Evolutionary conservation across 2,329 filamentous ascomycete genomes (phyloP).

Genomic region (Hirsutella rhossiliensis): DNA sequence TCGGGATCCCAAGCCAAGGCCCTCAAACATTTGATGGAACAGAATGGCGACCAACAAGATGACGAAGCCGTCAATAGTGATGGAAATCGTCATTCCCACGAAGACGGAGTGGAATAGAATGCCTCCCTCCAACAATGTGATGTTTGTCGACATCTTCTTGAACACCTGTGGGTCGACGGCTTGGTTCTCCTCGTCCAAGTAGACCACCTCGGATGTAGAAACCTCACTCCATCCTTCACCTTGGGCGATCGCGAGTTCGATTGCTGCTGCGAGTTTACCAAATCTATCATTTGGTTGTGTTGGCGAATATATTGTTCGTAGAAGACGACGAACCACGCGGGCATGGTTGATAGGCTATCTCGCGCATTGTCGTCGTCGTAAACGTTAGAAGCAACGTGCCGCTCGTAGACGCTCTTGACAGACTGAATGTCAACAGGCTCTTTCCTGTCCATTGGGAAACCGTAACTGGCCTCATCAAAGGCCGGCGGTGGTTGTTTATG

Average conservation of each 20-base stretch:
- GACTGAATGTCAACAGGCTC: not conserved
- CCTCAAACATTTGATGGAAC: slow-evolving; percentile 61
- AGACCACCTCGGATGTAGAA: too few relatives aligned
- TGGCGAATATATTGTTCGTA: slow-evolving; percentile 52
- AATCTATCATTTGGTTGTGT: slow-evolving; percentile 46
- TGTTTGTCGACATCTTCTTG: slow-evolving; percentile 58
- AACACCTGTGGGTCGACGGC: slow-evolving; percentile 32
- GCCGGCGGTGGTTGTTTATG: not conserved
- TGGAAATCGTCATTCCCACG: slow-evolving; percentile 60
- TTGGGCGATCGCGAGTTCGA: not conserved
- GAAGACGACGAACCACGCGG: slow-evolving; percentile 50
- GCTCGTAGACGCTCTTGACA: not conserved
- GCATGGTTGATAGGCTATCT: slow-evolving; percentile 30
- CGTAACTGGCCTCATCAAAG: not conserved
- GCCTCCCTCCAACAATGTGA: slow-evolving; percentile 62
- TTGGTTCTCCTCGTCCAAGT: slow-evolving; percentile 26
- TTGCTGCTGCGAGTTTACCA: slow-evolving; percentile 16
- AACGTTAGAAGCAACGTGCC: slow-evolving; percentile 5
- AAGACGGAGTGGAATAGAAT: slow-evolving; percentile 72
- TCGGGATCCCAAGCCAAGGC: slow-evolving; percentile 57
- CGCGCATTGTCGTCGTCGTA: slow-evolving; percentile 21
- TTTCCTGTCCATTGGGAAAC: not conserved
- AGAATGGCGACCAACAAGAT: slow-evolving; percentile 56
- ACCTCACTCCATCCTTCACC: too few relatives aligned
- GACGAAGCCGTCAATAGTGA: slow-evolving; percentile 55